Base-by-base conservation (phyloP, 2,329 filamentous ascomycete genomes). In the Apiospora aurea region DNA sequence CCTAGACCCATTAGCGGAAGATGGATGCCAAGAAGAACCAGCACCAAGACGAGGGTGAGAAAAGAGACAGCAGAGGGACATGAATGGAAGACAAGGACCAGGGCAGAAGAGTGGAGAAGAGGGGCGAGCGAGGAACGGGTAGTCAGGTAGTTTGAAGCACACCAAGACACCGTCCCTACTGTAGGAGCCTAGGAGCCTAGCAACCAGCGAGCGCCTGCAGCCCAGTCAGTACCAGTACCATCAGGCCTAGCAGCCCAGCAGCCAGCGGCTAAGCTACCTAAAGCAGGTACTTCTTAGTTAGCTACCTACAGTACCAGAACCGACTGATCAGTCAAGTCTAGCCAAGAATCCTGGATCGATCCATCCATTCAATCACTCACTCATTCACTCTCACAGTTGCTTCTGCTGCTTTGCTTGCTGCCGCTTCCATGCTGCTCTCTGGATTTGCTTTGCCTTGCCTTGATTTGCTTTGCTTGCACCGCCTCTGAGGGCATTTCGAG, bases 391-490 rank as follows among this genome's bases (percentile, higher is more conserved):
- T 29, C 51, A 21, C 57, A 64, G 21, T 41, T 64, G 57, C 34
- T 64, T 41, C 57, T 41, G 57, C 57, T 64, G 18, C 69, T 44
- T 71, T 70, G 69, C 67, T 43, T 72, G 49, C 49, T 53, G n/a
- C n/a, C 14, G 49, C 49, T 53, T 53, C 73, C 73, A 75, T 71
- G 66, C 73, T 75, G 66, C 73, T 75, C 72, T 72, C 66, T 69
- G 61, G 46, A 69, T 70, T 73, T 70, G 44, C 70, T 44, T 71
- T 71, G 68, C 67, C 43, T 72, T 68, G 68, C n/a, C 66, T 49
- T 67, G 29, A 10, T 34, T 66, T 68, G 51, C 53, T 69, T 67
- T 26, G 46, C 67, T 16, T 64, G 57, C 57, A 64, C 57, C 21
- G 57, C 57, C 57, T 64, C 57, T 64, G 57, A 64, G 57, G 57